Conservation (phyloP, 2,329 filamentous ascomycete species). For the Neonectria punicea region DNA sequence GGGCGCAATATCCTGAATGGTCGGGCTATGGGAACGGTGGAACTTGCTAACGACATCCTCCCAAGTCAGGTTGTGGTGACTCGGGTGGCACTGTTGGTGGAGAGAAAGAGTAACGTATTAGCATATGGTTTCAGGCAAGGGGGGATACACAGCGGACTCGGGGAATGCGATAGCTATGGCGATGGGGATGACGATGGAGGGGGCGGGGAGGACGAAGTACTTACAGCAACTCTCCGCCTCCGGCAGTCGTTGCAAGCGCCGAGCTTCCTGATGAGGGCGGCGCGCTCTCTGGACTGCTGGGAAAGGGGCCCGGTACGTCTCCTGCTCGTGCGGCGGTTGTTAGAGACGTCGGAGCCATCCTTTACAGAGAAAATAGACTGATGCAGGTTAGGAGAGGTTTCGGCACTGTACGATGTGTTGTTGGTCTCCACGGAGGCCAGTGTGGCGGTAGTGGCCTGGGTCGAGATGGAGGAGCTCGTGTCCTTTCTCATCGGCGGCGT, state of each 20-base stretch:
- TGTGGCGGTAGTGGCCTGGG: conserved; percentile 58
- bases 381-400: conserved; percentile 61
- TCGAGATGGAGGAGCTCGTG: conserved; percentile 64
- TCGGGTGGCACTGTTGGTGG: conserved; percentile 63
- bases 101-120: conserved; percentile 27
- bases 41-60: conserved; percentile 67
- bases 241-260: conserved; percentile 68
- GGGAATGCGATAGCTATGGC: background rate
- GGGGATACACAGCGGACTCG: background rate
- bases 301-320: conserved; percentile 69
- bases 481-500: conserved; percentile 57
- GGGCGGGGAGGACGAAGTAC: conserved; percentile 41
- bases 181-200: background rate
- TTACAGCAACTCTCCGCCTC: conserved; percentile 67
- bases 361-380: conserved; percentile 66
- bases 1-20: conserved; percentile 60
- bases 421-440: conserved; percentile 58
- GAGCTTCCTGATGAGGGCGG: conserved; percentile 68
- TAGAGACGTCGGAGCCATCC: conserved; percentile 65
- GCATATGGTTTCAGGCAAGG: conserved; percentile 27
- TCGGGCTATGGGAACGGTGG: conserved; percentile 61
- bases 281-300: conserved; percentile 67
- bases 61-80: conserved; percentile 70
- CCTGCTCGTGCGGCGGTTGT: conserved; percentile 65
- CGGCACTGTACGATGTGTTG: conserved; percentile 63